These are phyloP conservation scores for Colletotrichum tabaci DNA, from an alignment of 2,329 filamentous ascomycete genomes.

Conservation along the genomic window DNA sequence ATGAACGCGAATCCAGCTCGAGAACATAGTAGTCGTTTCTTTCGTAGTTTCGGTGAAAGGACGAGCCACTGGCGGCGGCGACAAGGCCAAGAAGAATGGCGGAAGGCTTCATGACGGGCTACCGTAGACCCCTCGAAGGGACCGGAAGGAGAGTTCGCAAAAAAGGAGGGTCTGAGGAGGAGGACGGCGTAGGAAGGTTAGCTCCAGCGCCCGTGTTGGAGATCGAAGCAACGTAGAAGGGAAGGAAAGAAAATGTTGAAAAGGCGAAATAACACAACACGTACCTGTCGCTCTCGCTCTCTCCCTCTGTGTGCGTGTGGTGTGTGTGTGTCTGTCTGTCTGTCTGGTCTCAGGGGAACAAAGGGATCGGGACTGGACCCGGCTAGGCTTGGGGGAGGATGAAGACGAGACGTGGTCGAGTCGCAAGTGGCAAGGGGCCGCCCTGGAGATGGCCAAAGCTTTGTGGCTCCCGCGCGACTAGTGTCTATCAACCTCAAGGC, in stretches of 20 bases:
- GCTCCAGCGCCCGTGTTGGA: conserved; percentile 17
- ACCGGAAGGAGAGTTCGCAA: conserved; percentile 9
- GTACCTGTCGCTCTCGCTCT: conserved; percentile 22
- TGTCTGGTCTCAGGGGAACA: conserved; percentile 30
- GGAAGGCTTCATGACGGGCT: conserved; percentile 63
- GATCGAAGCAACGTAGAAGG: conserved; percentile 3
- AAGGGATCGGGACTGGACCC: conserved; percentile 26
- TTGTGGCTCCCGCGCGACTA: conserved; percentile 12
- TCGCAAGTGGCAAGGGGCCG: conserved; percentile 40
- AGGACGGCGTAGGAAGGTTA: conserved; percentile 16
- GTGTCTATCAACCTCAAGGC: neutral
- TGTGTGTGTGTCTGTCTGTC: too few species aligned
- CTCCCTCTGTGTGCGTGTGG: too few species aligned
- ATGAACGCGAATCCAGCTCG: conserved; percentile 78
- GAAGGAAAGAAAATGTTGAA: neutral
- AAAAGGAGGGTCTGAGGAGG: conserved; percentile 7
- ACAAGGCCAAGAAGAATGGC: conserved; percentile 68
- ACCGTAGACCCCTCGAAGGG: conserved; percentile 37
- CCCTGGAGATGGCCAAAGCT: conserved; percentile 42
- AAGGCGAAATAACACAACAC: conserved; percentile 8
- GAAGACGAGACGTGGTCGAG: conserved; percentile 42
- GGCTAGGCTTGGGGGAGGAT: conserved; percentile 29
- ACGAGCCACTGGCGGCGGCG: conserved; percentile 62
- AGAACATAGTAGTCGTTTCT: conserved; percentile 94
- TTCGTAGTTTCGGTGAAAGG: conserved; percentile 79